Evolutionary conservation across 2,329 filamentous ascomycete genomes (phyloP).

Genomic region (Xylariaceae sp.): DNA sequence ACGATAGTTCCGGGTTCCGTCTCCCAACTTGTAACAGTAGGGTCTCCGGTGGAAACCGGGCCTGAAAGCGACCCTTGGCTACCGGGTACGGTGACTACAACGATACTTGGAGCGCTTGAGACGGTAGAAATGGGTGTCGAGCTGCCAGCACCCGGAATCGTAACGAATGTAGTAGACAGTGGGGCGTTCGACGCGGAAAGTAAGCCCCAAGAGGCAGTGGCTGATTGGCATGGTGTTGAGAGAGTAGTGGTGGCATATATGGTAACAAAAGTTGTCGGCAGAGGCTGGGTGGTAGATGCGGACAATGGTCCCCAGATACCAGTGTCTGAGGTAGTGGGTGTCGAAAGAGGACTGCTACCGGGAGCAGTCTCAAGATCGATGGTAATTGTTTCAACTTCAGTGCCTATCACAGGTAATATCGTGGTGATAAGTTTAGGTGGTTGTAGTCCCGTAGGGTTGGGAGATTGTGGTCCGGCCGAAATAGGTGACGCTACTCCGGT

Average conservation of each 20-base stretch:
- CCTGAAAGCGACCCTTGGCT: slow-evolving; percentile 9
- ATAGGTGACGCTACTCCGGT: slow-evolving; percentile 8
- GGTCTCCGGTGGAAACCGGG: background rate
- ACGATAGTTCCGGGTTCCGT: slow-evolving; percentile 13
- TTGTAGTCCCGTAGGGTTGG: slow-evolving; percentile 1
- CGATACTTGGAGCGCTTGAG: background rate
- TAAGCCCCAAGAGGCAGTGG: slow-evolving; percentile 6
- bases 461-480: background rate
- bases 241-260: slow-evolving; percentile 5
- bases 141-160: slow-evolving; percentile 5
- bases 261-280: slow-evolving; percentile 13
- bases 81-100: slow-evolving; percentile 12
- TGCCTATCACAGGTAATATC: slow-evolving; percentile 10
- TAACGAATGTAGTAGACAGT: slow-evolving; percentile 11
- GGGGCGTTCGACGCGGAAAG: slow-evolving; percentile 5
- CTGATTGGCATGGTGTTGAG: slow-evolving; percentile 13
- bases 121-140: slow-evolving; percentile 1
- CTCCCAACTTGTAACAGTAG: slow-evolving; percentile 7
- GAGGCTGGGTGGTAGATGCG: slow-evolving; percentile 3
- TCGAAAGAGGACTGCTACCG: slow-evolving; percentile 3
- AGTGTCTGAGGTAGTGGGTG: background rate
- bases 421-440: slow-evolving; percentile 5
- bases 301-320: background rate
- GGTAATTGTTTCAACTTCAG: slow-evolving; percentile 15
- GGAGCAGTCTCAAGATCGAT: slow-evolving; percentile 10